Evolutionary conservation across 2,329 filamentous ascomycete genomes (phyloP).

Genomic region (Alternaria gansuensis): DNA sequence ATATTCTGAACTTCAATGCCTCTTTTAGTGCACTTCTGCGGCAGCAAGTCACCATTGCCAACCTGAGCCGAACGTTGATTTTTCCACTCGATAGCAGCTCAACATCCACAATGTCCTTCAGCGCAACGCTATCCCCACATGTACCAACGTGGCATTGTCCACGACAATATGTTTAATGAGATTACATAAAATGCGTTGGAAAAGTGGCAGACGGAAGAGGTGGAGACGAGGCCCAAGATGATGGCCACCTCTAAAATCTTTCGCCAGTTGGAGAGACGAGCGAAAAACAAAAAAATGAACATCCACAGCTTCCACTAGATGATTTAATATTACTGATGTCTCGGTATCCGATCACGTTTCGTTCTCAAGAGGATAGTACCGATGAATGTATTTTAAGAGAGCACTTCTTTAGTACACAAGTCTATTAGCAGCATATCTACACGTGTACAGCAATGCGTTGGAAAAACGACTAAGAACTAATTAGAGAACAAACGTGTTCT

Average conservation of each 20-base stretch:
- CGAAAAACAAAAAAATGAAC: conserved; percentile 61
- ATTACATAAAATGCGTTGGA: conserved; percentile 60
- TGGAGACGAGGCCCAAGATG: conserved; percentile 43
- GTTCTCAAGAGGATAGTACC: conserved; percentile 53
- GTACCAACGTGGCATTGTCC: conserved; percentile 61
- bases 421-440: neutral
- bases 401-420: conserved; percentile 58
- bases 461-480: neutral
- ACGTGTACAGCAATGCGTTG: conserved; percentile 24
- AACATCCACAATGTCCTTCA: conserved; percentile 60
- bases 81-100: conserved; percentile 53
- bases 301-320: conserved; percentile 55
- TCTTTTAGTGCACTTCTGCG: conserved; percentile 56
- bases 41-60: conserved; percentile 52
- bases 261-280: conserved; percentile 57
- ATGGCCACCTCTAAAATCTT: conserved; percentile 58
- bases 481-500: conserved; percentile 58
- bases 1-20: conserved; percentile 57
- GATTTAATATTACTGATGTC: conserved; percentile 62
- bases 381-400: conserved; percentile 55
- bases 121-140: conserved; percentile 61
- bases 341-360: conserved; percentile 61
- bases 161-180: conserved; percentile 63
- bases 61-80: conserved; percentile 43
- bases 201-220: conserved; percentile 58